phyloP scores from a whole-genome alignment of 148 eudicot genomes.

The Heliamphora exappendiculata region DNA sequence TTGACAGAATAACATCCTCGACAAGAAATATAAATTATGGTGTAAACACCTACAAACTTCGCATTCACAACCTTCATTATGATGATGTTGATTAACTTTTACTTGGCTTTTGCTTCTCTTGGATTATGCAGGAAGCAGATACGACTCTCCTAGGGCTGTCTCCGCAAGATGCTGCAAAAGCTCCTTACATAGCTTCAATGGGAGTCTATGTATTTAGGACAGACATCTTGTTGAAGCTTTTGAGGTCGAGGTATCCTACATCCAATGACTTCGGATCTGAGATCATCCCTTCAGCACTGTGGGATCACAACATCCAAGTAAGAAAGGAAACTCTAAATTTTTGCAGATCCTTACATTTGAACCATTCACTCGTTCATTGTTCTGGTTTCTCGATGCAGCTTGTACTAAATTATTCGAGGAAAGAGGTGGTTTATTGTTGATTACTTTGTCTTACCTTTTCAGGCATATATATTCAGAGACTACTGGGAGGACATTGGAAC shows the following conservation, averaged over 20 bases:
- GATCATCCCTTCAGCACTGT: constrained; percentile 70
- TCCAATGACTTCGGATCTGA: constrained; percentile 94
- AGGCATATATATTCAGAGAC: constrained; percentile 92
- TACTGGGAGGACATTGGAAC: constrained; percentile 99
- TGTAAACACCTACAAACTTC: no score
- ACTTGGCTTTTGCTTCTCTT: neutral
- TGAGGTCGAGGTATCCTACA: constrained; percentile 55
- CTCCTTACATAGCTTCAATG: constrained; percentile 97
- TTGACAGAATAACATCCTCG: no score
- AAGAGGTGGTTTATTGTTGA: neutral
- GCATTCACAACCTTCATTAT: no score
- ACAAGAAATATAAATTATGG: no score
- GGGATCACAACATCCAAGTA: constrained; percentile 72
- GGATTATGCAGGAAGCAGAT: constrained; percentile 66
- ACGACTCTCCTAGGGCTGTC: constrained; percentile 75
- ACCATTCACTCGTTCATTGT: neutral
- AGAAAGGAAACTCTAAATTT: neutral
- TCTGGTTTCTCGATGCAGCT: neutral
- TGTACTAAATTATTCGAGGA: neutral
- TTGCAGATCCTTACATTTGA: neutral
- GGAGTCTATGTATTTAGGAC: constrained; percentile 82
- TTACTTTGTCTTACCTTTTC: constrained; percentile 11
- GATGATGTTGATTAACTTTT: neutral
- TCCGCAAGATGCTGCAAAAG: constrained; percentile 45
- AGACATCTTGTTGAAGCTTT: constrained; percentile 65